Evolutionary conservation across 2,329 filamentous ascomycete genomes (phyloP).

Genomic region (Trichoderma brevicompactum): DNA sequence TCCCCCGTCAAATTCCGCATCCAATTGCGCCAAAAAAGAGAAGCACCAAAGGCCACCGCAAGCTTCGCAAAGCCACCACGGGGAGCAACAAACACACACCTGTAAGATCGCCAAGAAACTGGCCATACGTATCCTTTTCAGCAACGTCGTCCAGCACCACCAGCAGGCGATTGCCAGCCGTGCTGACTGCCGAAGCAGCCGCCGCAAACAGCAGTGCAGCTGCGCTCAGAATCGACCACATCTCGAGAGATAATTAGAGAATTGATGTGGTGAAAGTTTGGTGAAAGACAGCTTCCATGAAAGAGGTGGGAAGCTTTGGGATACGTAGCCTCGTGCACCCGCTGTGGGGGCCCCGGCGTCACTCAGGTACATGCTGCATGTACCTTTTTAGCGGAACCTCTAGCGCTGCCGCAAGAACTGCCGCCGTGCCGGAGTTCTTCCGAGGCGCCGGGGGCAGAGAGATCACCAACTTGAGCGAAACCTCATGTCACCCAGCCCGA

Average conservation of each 20-base stretch:
- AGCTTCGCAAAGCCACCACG: neutral
- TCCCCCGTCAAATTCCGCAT: neutral
- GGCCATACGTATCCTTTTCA: slow-evolving; percentile 82
- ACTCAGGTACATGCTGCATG: slow-evolving; percentile 13
- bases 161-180: slow-evolving; percentile 76
- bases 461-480: slow-evolving; percentile 4
- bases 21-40: neutral
- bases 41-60: neutral
- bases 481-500: slow-evolving; percentile 6
- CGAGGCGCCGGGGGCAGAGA: slow-evolving; percentile 1
- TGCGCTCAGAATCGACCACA: slow-evolving; percentile 76
- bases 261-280: neutral
- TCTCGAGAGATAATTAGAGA: slow-evolving; percentile 42
- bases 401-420: neutral
- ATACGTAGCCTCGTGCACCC: slow-evolving; percentile 44
- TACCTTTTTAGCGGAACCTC: neutral
- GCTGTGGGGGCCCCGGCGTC: slow-evolving; percentile 22
- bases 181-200: slow-evolving; percentile 76
- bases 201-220: slow-evolving; percentile 69
- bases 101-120: slow-evolving; percentile 74
- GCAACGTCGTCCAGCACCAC: slow-evolving; percentile 82
- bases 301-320: slow-evolving; percentile 31
- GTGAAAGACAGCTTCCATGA: neutral
- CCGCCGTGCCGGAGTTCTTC: neutral
- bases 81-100: slow-evolving; percentile 52